phyloP scores from a whole-genome alignment of 106 monocot genomes.

The Dendrobium chrysotoxum region DNA sequence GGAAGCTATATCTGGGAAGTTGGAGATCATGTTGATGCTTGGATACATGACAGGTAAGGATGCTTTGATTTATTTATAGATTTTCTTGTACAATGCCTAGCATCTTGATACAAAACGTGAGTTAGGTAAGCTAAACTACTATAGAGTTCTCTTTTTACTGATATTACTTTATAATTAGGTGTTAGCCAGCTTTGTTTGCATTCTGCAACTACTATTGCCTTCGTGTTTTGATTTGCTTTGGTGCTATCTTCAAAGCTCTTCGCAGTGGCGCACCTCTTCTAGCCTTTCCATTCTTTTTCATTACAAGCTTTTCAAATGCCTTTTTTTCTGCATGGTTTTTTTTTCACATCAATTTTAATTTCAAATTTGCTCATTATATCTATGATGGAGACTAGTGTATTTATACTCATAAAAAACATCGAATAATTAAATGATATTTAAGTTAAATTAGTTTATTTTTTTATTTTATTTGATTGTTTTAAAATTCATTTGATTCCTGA shows the following conservation, averaged over 20 bases:
- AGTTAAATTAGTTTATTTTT: not conserved
- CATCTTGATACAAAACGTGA: not conserved
- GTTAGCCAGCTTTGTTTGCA: not conserved
- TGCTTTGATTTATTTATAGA: conserved; percentile 4
- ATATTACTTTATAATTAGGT: not conserved
- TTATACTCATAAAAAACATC: not conserved
- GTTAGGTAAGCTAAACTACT: not conserved
- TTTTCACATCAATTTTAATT: not conserved
- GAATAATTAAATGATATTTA: not conserved
- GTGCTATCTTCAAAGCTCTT: not conserved
- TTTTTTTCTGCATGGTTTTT: not conserved
- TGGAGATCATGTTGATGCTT: conserved; percentile 88
- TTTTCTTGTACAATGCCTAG: not conserved
- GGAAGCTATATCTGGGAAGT: conserved; percentile 43
- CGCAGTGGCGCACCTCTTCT: not conserved
- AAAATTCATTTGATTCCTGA: not conserved
- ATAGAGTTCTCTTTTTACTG: not conserved
- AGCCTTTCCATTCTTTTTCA: too few relatives aligned
- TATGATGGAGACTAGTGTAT: not conserved
- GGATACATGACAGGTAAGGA: conserved; percentile 65
- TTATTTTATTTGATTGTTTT: not conserved
- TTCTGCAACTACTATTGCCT: not conserved
- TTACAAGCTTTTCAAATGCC: not conserved
- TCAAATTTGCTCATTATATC: not conserved
- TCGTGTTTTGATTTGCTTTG: not conserved